A percentile compares a stretch with the other conserved stretches of the same genome.
These are phyloP conservation scores for Phalaenopsis hybrid DNA, from an alignment of 116 monocot genomes.

Conservation along the genomic window DNA sequence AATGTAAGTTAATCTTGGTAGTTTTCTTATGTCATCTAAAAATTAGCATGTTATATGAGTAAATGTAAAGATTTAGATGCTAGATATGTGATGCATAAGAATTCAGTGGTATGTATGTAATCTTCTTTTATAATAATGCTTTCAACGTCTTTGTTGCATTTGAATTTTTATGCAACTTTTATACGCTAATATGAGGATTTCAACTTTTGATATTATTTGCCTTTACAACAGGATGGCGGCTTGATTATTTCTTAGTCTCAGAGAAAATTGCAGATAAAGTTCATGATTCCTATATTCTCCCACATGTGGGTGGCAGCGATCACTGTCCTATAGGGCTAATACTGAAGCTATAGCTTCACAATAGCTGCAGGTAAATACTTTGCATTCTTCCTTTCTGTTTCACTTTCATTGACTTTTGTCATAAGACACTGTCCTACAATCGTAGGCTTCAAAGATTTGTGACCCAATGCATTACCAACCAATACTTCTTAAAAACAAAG, in stretches of 20 bases:
- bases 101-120: too few species aligned
- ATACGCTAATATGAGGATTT: not conserved
- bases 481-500: too few species aligned
- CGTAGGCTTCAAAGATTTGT: not conserved
- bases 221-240: constrained; percentile 62
- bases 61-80: too few species aligned
- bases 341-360: constrained; percentile 43
- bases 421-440: not conserved
- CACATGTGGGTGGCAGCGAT: constrained; percentile 80
- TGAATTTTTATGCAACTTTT: not conserved
- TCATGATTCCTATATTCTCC: constrained; percentile 85
- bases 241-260: constrained; percentile 92
- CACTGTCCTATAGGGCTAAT: constrained; percentile 85
- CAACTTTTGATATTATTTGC: not conserved
- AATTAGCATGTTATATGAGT: too few species aligned
- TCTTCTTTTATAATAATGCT: too few species aligned
- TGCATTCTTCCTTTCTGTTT: not conserved
- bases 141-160: not conserved
- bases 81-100: too few species aligned
- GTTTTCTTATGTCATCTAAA: too few species aligned
- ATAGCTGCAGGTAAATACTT: not conserved
- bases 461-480: too few species aligned
- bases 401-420: not conserved
- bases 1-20: too few species aligned
- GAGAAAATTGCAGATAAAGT: constrained; percentile 61